A percentile compares a stretch with the other conserved stretches of the same genome.
Evolutionary conservation across 805 yeast species (phyloP).

Genomic region (Lipomyces starkeyi): DNA sequence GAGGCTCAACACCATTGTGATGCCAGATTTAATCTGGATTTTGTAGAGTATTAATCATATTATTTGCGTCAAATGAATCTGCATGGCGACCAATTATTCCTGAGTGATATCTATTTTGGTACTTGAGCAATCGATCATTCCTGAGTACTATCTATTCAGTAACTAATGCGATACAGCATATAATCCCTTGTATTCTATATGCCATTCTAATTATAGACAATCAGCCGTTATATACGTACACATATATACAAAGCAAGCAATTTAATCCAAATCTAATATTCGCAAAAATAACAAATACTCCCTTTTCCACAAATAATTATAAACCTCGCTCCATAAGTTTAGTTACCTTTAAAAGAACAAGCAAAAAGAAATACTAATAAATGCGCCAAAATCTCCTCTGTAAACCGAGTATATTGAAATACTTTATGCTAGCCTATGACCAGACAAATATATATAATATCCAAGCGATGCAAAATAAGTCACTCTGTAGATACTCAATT

Average conservation of each 20-base stretch:
- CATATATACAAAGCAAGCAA: neutral
- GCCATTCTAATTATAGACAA: neutral
- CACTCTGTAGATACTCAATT: neutral
- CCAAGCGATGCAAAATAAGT: neutral
- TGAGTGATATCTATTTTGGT: neutral
- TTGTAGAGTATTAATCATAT: too few relatives aligned
- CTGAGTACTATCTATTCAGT: too few relatives aligned
- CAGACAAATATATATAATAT: neutral
- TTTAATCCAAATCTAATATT: neutral
- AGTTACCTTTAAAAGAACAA: neutral
- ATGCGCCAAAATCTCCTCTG: neutral
- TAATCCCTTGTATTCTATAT: neutral
- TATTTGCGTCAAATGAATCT: neutral
- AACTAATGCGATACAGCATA: neutral
- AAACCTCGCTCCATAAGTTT: neutral
- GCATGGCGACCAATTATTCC: neutral
- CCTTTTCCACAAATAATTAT: neutral
- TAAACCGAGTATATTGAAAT: neutral
- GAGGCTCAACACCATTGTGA: too few relatives aligned
- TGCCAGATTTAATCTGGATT: too few relatives aligned
- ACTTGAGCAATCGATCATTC: neutral
- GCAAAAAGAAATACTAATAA: neutral
- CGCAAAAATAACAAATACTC: neutral
- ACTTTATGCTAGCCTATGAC: neutral
- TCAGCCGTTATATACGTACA: neutral